Percentiles rank a stretch among this genome's conserved stretches.
Evolutionary conservation across 495 filamentous ascomycete species (phyloP).

Genomic region (Penicillium desertorum): DNA sequence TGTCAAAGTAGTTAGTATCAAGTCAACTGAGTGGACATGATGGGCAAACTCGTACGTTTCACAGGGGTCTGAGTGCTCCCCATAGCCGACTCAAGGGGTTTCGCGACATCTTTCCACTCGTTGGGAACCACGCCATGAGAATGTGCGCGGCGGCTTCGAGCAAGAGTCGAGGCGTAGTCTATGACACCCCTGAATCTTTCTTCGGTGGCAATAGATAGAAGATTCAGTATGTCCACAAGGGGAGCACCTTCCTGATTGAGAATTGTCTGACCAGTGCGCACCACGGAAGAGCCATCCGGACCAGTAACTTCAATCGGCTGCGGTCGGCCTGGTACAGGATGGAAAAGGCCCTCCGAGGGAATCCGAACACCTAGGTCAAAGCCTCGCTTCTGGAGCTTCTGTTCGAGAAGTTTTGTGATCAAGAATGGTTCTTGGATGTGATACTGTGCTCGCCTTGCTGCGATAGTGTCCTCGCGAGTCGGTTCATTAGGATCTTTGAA

Average conservation of each 20-base stretch:
- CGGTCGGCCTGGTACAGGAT: slow-evolving; percentile 48
- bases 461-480: slow-evolving; percentile 43
- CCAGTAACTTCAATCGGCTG: slow-evolving; percentile 55
- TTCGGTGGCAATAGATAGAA: slow-evolving; percentile 73
- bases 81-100: slow-evolving; percentile 32
- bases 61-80: slow-evolving; percentile 51
- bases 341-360: slow-evolving; percentile 61
- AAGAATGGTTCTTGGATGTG: slow-evolving; percentile 62
- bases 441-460: slow-evolving; percentile 49
- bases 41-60: slow-evolving; percentile 54
- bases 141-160: slow-evolving; percentile 64
- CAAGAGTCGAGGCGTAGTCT: slow-evolving; percentile 65
- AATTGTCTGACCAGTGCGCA: slow-evolving; percentile 58
- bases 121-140: slow-evolving; percentile 68
- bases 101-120: slow-evolving; percentile 68
- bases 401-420: slow-evolving; percentile 46
- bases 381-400: slow-evolving; percentile 47
- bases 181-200: slow-evolving; percentile 67
- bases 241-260: slow-evolving; percentile 65
- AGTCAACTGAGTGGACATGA: not conserved
- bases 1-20: slow-evolving; percentile 23
- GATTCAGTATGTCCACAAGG: slow-evolving; percentile 70
- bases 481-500: slow-evolving; percentile 46
- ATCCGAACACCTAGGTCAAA: slow-evolving; percentile 60
- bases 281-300: slow-evolving; percentile 54